Evolutionary conservation across 768 basidiomycete genomes (phyloP).

Genomic region (Podaxis pistillaris): DNA sequence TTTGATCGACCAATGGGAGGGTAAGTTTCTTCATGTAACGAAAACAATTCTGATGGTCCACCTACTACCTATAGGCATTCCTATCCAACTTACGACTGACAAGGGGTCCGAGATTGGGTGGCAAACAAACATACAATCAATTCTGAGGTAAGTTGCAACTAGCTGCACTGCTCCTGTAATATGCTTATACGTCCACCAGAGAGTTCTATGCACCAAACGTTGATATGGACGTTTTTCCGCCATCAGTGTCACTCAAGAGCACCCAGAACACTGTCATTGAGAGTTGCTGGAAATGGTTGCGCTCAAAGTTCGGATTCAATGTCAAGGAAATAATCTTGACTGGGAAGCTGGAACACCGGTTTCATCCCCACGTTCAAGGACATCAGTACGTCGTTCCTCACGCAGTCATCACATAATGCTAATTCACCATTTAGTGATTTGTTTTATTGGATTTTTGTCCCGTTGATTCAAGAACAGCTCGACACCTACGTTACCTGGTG

Average conservation of each 20-base stretch:
- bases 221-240: conserved; percentile 18
- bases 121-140: not conserved
- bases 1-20: conserved; percentile 18
- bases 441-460: not conserved
- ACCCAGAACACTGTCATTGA: conserved; percentile 27
- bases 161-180: no score
- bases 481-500: not conserved
- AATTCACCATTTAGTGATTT: not conserved
- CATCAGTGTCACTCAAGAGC: conserved; percentile 20
- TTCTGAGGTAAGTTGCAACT: conserved; percentile 1
- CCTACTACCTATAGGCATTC: not conserved
- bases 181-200: conserved; percentile 2
- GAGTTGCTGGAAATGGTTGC: conserved; percentile 27
- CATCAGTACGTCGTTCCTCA: not conserved
- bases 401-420: not conserved
- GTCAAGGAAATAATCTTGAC: conserved; percentile 18
- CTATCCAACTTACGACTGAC: conserved; percentile 6
- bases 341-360: conserved; percentile 5
- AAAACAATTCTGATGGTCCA: not conserved
- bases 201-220: conserved; percentile 22
- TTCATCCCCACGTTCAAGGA: not conserved
- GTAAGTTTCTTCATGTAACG: conserved; percentile 12
- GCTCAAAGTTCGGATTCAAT: conserved; percentile 19
- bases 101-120: conserved; percentile 8
- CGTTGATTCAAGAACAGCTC: not conserved